Evolutionary conservation across 139 green algal genomes (phyloP), one percentile per base, ranked within the genome.

Genomic region (Spirogloea muscicola): DNA sequence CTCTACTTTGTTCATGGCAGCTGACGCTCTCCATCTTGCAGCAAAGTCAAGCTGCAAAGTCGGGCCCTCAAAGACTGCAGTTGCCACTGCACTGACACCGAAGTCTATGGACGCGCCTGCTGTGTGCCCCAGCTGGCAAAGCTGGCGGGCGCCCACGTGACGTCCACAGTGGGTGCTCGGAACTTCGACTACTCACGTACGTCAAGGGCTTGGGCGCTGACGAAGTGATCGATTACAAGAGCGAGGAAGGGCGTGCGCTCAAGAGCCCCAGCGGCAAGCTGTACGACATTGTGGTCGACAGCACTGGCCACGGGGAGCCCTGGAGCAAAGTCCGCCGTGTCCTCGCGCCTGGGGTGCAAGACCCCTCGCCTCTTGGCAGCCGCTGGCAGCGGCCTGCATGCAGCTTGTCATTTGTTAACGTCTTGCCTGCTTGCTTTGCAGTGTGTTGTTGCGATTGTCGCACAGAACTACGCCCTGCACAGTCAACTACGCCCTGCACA

Each of bases 111-210:
- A n/a, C n/a, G n/a, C n/a, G n/a, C n/a, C n/a, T n/a, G n/a, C n/a
- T n/a, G n/a, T n/a, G n/a, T n/a, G n/a, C n/a, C n/a, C 27, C 57
- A 69, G 60, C 60, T 69, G 34, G 60, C 60, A 18, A 69, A 69
- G 60, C 10, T 55, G 36, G 36, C 60, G 25, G 60, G 60, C 7
- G 60, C 60, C 13, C 60, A 69, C 34, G 60, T 69, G 34, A 69
- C 60, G 34, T 37, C 38, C 33, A 69, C 60, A 6, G 33, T 51
- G 21, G 60, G 60, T 25, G 60, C 38, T 25, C 60, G 60, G 38
- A 69, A 69, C 60, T 51, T 52, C 21, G 60, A 69, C 10, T 69
- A 27, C 25, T 51, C 38, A n/a, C n/a, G 38, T 49, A 55, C 18
- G 60, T 46, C 34, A 48, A 46, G 60, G 51, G 18, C 60, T 37